phyloP scores from a whole-genome alignment of 371 early-diverging fungal species.

The Nematocida sp. region DNA sequence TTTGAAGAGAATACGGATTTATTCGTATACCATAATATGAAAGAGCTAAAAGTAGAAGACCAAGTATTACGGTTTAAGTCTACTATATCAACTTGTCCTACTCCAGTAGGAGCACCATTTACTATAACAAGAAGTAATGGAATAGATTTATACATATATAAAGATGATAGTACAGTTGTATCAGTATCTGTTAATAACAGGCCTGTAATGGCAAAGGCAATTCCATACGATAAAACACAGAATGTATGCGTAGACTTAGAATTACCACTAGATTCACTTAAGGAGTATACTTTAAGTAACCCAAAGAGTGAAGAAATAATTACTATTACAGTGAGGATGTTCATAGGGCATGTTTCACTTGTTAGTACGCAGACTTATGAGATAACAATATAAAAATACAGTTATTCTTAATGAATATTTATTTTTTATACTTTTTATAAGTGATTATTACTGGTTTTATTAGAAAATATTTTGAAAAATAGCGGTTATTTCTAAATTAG shows the following conservation, averaged over 20 bases:
- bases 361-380: neutral
- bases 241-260: neutral
- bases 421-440: neutral
- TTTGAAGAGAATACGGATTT: conserved; percentile 5
- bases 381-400: neutral
- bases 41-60: neutral
- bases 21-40: conserved; percentile 2
- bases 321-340: neutral
- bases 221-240: neutral
- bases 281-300: neutral
- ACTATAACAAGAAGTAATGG: neutral
- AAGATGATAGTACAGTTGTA: conserved; percentile 7
- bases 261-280: neutral
- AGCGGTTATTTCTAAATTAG: neutral
- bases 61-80: conserved; percentile 1
- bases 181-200: conserved; percentile 7
- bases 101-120: neutral
- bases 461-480: neutral
- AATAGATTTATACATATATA: neutral
- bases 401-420: neutral
- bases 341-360: conserved; percentile 13
- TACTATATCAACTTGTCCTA: neutral
- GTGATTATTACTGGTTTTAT: too few relatives aligned
- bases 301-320: neutral
- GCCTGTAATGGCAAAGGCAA: neutral